Evolutionary conservation across 1,139 yeast species (phyloP), one percentile per base, ranked within the genome.

Genomic region (Zygoascus meyerae): DNA sequence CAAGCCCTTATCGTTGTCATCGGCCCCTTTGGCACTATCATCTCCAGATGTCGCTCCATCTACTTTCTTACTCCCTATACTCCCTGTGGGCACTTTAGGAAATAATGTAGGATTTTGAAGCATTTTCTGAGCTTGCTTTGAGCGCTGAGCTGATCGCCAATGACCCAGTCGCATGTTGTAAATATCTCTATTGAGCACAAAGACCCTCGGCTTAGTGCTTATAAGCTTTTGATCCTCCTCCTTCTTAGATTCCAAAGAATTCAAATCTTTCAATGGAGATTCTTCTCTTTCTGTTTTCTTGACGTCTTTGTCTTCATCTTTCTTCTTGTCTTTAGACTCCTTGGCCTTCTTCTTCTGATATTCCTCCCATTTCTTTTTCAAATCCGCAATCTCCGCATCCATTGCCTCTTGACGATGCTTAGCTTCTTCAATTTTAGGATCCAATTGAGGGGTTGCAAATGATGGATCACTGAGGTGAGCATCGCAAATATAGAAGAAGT

Each of bases 401-500:
- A 77, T 51, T 2, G 60, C 65, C 16, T 64, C 64, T 47, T 73
- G 67, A 48, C 69, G 62, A n/a, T 58, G 59, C 26, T 70, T 59
- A 5, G 80, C 72, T 3, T 66, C 69, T 5, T 66, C 59, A 52
- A 78, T 81, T 8, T 71, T 79, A 1, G 71, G 68, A 9, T 73
- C 74, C 34, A 70, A 67, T 1, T 74, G 57, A 0, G 85, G 79
- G 1, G 65, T 63, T 2, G 85, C 87, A 64, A 84, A 84, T n/a
- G 73, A 70, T 1, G 71, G 63, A 57, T 85, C 94, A 14, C 63
- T 64, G 41, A 85, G 63, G 64, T 85, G 95, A n/a, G 70, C 56
- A 21, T 73, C 75, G 61, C 95, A 86, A 1, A 78, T 71, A 60
- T 83, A 84, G 61, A 86, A 81, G 70, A 80, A 83, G 61, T 84